phyloP scores from a whole-genome alignment of 2,329 filamentous ascomycete genomes.

The Alternaria triticina region DNA sequence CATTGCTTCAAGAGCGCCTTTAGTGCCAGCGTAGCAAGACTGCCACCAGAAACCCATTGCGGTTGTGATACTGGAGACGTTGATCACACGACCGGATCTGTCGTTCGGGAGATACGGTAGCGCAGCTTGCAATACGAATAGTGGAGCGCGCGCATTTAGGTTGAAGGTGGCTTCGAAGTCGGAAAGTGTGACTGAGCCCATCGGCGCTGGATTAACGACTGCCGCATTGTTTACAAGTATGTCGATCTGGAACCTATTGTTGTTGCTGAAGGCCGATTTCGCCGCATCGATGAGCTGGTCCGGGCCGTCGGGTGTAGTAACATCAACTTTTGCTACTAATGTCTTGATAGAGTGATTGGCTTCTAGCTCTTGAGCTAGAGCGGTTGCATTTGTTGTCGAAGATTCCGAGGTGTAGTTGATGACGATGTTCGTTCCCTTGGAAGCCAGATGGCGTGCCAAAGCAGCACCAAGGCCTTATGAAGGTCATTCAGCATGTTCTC shows the following conservation, averaged over 20 bases:
- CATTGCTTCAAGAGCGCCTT: conserved; percentile 69
- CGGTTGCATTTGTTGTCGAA: conserved; percentile 55
- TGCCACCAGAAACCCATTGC: conserved; percentile 62
- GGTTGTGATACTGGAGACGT: conserved; percentile 62
- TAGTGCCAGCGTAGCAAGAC: conserved; percentile 66
- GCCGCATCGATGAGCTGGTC: neutral
- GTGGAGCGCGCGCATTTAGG: conserved; percentile 52
- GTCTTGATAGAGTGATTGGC: neutral
- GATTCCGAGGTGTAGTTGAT: conserved; percentile 72
- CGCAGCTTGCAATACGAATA: conserved; percentile 75
- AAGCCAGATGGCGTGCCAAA: conserved; percentile 71
- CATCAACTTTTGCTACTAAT: neutral
- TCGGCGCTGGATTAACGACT: neutral
- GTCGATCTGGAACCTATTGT: neutral
- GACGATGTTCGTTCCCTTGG: conserved; percentile 70
- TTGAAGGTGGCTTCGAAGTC: conserved; percentile 65
- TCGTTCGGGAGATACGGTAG: conserved; percentile 70
- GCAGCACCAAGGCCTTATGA: conserved; percentile 71
- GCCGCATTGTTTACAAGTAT: neutral
- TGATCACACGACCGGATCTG: conserved; percentile 67
- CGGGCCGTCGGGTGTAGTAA: neutral
- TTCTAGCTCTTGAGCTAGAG: neutral
- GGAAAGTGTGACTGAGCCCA: neutral
- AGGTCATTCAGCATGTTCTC: neutral
- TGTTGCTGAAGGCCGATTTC: neutral